Percentiles rank a stretch among this genome's conserved stretches.
phyloP scores from a whole-genome alignment of 805 yeast genomes.

The Kluyveromyces nonfermentans region DNA sequence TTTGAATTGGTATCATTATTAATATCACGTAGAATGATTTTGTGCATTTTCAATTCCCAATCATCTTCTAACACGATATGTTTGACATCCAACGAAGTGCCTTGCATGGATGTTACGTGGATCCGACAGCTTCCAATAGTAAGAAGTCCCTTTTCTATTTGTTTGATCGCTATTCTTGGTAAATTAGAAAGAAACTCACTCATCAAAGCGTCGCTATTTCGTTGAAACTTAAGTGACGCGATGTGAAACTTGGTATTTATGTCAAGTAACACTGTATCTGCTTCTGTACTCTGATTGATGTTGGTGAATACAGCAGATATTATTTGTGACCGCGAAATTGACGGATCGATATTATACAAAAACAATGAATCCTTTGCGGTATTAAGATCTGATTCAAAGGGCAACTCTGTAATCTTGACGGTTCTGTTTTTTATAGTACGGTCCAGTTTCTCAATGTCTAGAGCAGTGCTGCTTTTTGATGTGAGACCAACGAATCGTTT shows the following conservation, averaged over 20 bases:
- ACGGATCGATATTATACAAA: slow-evolving; percentile 62
- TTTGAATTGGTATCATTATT: neutral
- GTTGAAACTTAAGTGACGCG: slow-evolving; percentile 38
- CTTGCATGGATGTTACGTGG: neutral
- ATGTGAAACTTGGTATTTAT: slow-evolving; percentile 55
- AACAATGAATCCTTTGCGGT: slow-evolving; percentile 40
- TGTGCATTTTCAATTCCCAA: neutral
- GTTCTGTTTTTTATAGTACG: neutral
- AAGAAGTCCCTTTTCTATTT: slow-evolving; percentile 14
- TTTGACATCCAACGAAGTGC: neutral
- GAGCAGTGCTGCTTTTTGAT: slow-evolving; percentile 33
- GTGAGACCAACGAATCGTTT: slow-evolving; percentile 42
- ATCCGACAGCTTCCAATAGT: slow-evolving; percentile 3
- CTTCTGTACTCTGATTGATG: slow-evolving; percentile 28
- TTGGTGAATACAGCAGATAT: slow-evolving; percentile 40
- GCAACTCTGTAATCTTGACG: neutral
- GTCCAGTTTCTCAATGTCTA: slow-evolving; percentile 8
- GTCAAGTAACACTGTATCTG: slow-evolving; percentile 42
- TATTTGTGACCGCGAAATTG: slow-evolving; percentile 49
- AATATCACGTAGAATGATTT: neutral
- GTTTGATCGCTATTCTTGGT: slow-evolving; percentile 7
- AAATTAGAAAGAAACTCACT: slow-evolving; percentile 25
- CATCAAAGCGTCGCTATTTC: slow-evolving; percentile 14
- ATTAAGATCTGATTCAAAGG: neutral
- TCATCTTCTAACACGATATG: neutral